These are phyloP conservation scores for Hirsutella thompsonii DNA, from an alignment of 2,329 filamentous ascomycete genomes.

Conservation along the genomic window DNA sequence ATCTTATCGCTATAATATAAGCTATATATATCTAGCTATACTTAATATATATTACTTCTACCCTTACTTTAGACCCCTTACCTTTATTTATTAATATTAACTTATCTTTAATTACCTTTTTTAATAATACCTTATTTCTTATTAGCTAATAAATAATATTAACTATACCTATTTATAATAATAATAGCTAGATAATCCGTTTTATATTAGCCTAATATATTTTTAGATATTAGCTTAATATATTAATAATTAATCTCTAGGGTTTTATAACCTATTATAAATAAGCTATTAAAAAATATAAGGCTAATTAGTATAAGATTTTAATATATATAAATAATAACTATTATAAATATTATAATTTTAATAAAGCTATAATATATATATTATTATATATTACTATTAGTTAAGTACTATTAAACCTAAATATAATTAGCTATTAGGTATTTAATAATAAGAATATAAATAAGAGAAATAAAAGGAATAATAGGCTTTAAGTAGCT, in stretches of 20 bases:
- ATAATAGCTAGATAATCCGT: neutral
- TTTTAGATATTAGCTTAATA: neutral
- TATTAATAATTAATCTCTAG: neutral
- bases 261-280: no score
- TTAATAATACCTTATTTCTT: neutral
- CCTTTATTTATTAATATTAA: neutral
- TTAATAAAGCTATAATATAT: neutral
- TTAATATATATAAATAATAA: no score
- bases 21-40: neutral
- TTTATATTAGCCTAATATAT: neutral
- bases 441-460: no score
- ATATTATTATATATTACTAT: neutral
- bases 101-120: neutral
- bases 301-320: no score
- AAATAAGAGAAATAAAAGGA: no score
- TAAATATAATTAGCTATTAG: no score
- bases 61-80: no score
- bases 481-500: no score
- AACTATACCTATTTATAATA: neutral
- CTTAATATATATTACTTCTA: neutral
- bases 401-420: no score
- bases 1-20: neutral
- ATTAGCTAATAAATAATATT: neutral
- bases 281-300: no score
- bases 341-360: neutral